Conservation (phyloP, 129 eudicot genomes). For the Escallonia herrerae region DNA sequence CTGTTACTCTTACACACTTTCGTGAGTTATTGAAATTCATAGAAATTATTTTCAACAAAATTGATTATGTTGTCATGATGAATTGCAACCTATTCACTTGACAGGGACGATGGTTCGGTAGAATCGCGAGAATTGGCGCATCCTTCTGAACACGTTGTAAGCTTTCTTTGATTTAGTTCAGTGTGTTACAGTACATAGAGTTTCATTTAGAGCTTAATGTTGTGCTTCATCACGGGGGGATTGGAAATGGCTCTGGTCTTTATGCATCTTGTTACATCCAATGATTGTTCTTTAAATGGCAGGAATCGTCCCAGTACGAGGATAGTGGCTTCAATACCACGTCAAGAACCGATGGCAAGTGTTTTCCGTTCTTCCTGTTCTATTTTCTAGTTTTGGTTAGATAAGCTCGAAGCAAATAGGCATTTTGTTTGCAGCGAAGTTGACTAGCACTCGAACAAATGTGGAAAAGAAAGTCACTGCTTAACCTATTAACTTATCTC, state of each 20-base stretch:
- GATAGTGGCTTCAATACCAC: slow-evolving; percentile 4
- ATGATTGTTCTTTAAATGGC: background rate
- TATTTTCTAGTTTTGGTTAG: background rate
- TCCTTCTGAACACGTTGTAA: background rate
- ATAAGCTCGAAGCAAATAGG: background rate
- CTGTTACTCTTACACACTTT: background rate
- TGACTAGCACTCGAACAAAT: background rate
- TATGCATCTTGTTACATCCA: background rate
- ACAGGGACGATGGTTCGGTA: slow-evolving; percentile 33
- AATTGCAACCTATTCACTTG: background rate
- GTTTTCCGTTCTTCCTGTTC: background rate
- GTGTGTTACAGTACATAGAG: background rate
- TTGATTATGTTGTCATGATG: background rate
- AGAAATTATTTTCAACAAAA: slow-evolving; percentile 1
- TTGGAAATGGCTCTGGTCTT: background rate
- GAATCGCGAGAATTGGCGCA: slow-evolving; percentile 8
- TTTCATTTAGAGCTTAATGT: background rate
- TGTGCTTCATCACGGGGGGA: background rate
- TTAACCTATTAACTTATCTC: background rate
- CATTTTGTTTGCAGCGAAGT: background rate
- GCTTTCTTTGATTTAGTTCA: background rate
- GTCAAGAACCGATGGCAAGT: slow-evolving; percentile 20
- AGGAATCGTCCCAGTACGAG: background rate
- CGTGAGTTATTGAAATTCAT: background rate
- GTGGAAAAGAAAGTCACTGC: background rate